Evolutionary conservation across 495 filamentous ascomycete species (phyloP), one percentile per base, ranked within the genome.

Genomic region (Penicillium roqueforti): DNA sequence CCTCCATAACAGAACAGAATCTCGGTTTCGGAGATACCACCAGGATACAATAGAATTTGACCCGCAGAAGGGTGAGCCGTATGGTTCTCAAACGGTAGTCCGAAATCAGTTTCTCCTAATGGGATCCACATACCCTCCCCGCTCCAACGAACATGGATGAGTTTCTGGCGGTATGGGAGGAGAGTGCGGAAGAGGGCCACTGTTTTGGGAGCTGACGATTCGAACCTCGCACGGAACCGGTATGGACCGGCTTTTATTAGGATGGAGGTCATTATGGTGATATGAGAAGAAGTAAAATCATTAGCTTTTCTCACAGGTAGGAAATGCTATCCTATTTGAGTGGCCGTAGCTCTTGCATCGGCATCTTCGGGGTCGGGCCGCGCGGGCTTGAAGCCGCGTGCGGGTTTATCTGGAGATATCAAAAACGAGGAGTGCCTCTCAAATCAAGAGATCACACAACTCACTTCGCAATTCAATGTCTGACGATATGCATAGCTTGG

Each of bases 61-160:
- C 63, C 63, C 0, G 63, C 20, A 25, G 52, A 50, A 11, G 63
- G 63, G 46, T 67, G 61, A 8, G 63, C 38, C 7, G 63, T 67
- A 41, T 67, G 60, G 18, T 67, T 67, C 19, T 67, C 63, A 28
- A 59, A 64, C 0, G 60, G 56, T 11, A 67, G 31, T 3, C 51
- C 58, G n/a, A 67, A 67, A 19, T 64, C 32, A 5, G 58, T 61
- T 29, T 67, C 58, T 6, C 63, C 61, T 19, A 67, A 39, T 14
- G 63, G 63, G 46, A 67, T 63, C 63, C 61, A 67, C 50, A 67
- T 47, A 3, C 38, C 61, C 42, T 67, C 61, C 14, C 63, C 63
- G 10, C 57, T 61, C 63, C 63, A 64, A 26, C 63, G 63, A 3
- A 64, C 61, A 54, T 67, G 63, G 37, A 67, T 67, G 11, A 64